These are phyloP conservation scores for Microbotryum scabiosae DNA, from an alignment of 1,284 basidiomycete genomes.

Conservation along the genomic window DNA sequence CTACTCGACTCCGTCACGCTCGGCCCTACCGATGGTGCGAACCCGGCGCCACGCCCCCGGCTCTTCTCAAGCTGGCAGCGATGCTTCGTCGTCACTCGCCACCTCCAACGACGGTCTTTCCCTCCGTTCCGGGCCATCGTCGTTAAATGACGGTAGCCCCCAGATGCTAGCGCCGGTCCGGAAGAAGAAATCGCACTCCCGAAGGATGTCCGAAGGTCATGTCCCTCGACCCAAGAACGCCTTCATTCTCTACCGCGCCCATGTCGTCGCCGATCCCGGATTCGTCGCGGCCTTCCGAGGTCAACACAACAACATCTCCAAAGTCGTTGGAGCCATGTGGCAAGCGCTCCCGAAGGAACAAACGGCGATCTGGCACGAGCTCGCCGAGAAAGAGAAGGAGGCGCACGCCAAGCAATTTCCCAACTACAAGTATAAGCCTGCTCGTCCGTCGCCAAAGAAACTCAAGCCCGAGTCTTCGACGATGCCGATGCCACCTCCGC, in stretches of 20 bases:
- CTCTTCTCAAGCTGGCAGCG: no score
- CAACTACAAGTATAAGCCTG: constrained; percentile 15
- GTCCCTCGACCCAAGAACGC: constrained; percentile 86
- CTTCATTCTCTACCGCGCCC: constrained; percentile 84
- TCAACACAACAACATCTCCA: constrained; percentile 16
- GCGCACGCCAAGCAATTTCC: constrained; percentile 13
- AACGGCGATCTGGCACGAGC: constrained; percentile 15
- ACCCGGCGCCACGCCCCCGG: no score
- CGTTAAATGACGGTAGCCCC: background rate
- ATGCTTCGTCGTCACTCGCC: no score
- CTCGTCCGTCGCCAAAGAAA: background rate
- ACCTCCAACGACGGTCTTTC: background rate
- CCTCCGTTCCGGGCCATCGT: background rate
- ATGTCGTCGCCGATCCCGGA: constrained; percentile 69
- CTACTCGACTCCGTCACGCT: no score
- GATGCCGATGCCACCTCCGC: no score
- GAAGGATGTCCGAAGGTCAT: constrained; percentile 46
- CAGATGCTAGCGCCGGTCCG: background rate
- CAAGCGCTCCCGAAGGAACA: constrained; percentile 5
- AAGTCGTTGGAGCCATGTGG: constrained; percentile 22
- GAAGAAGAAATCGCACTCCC: constrained; percentile 15
- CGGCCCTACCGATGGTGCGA: no score
- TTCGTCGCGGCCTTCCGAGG: constrained; percentile 51
- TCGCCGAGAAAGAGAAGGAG: constrained; percentile 21
- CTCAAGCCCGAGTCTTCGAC: background rate